Evolutionary conservation across 2,329 filamentous ascomycete genomes (phyloP).

Genomic region (Aspergillus fischeri): DNA sequence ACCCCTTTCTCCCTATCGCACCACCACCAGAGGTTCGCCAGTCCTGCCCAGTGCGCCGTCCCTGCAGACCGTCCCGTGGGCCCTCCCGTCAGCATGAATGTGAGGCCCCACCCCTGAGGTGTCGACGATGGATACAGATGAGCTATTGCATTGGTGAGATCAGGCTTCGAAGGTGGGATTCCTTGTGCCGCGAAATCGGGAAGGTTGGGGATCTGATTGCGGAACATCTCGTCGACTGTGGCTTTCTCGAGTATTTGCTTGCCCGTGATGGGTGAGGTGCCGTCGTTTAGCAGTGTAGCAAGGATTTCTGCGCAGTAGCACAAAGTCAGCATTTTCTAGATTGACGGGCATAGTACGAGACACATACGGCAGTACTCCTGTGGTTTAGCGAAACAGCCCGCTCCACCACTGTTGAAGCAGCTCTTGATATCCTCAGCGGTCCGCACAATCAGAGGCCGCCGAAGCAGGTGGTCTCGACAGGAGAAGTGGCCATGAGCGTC

Average conservation of each 20-base stretch:
- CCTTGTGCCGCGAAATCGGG: slow-evolving; percentile 50
- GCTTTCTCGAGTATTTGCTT: slow-evolving; percentile 51
- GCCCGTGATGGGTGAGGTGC: slow-evolving; percentile 55
- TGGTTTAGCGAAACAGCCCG: slow-evolving; percentile 57
- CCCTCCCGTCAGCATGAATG: slow-evolving; percentile 52
- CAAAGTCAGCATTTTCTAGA: neutral
- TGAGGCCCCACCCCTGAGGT: slow-evolving; percentile 63
- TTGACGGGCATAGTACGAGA: no score
- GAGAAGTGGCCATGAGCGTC: slow-evolving; percentile 42
- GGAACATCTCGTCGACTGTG: slow-evolving; percentile 62
- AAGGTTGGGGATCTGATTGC: slow-evolving; percentile 56
- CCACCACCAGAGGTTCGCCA: slow-evolving; percentile 63
- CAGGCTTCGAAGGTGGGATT: slow-evolving; percentile 47
- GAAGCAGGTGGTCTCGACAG: slow-evolving; percentile 49
- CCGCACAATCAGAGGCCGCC: slow-evolving; percentile 43
- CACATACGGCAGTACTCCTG: slow-evolving; percentile 56
- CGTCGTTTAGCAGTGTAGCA: slow-evolving; percentile 60
- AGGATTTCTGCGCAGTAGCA: slow-evolving; percentile 50
- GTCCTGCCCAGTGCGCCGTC: slow-evolving; percentile 56
- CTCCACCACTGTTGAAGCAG: slow-evolving; percentile 59
- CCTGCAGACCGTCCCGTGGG: slow-evolving; percentile 50
- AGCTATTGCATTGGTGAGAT: slow-evolving; percentile 45
- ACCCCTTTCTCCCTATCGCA: slow-evolving; percentile 57
- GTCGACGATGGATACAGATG: slow-evolving; percentile 49
- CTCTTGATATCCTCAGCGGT: slow-evolving; percentile 41